Conservation (phyloP, 257 asterid species). For the Solanum virginianum region DNA sequence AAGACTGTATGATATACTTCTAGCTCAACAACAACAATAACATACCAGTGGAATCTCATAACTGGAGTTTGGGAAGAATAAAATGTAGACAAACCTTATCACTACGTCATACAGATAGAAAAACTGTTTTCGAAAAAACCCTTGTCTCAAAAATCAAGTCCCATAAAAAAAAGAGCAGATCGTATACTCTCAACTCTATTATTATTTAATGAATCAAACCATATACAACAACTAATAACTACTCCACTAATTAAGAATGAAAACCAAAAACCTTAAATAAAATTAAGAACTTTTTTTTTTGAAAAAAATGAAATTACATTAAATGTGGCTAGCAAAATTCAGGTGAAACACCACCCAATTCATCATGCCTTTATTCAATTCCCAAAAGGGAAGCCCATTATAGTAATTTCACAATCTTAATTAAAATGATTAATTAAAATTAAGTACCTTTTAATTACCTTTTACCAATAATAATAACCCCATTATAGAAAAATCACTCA, state of each 20-base stretch:
- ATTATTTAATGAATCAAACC: neutral
- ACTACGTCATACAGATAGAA: too few species aligned
- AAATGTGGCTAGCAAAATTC: neutral
- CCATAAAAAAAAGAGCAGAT: too few species aligned
- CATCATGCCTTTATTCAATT: neutral
- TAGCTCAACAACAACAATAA: neutral
- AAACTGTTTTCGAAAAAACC: too few species aligned
- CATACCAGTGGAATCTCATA: too few species aligned
- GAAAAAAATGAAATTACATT: neutral
- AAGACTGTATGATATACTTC: fast-evolving
- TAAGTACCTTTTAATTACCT: neutral
- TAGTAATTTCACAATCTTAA: constrained; percentile 3
- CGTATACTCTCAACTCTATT: neutral
- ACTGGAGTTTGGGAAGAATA: fast-evolving
- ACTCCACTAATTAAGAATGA: neutral
- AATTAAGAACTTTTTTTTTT: neutral
- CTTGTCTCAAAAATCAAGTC: too few species aligned
- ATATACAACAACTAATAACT: neutral
- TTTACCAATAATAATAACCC: neutral
- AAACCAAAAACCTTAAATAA: neutral
- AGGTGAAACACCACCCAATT: neutral
- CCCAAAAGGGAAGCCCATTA: constrained; percentile 9
- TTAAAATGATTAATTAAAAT: neutral
- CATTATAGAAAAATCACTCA: neutral
- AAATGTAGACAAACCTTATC: too few species aligned